phyloP scores from a whole-genome alignment of 1,284 basidiomycete genomes.

The Ganoderma multipileum region DNA sequence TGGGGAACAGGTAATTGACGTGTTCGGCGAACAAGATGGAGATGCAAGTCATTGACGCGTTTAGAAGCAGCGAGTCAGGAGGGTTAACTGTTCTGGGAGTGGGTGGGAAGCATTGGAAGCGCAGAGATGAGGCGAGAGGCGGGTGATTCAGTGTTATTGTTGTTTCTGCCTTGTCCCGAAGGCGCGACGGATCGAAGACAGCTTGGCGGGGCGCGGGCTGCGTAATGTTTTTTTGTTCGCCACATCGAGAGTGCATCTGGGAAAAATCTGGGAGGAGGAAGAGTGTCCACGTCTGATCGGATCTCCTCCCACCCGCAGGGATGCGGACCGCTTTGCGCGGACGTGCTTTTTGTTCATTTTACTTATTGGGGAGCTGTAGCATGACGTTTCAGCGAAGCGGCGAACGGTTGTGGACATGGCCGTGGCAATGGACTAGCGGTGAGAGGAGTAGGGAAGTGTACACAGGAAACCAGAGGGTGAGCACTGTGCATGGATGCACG shows the following conservation, averaged over 20 bases:
- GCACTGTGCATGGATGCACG: neutral
- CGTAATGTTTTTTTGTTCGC: slow-evolving; percentile 17
- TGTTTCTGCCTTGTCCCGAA: neutral
- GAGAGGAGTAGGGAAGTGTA: neutral
- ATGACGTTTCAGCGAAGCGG: neutral
- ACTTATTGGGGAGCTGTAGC: slow-evolving; percentile 1
- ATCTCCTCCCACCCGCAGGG: slow-evolving; percentile 26
- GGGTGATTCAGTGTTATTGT: slow-evolving; percentile 2
- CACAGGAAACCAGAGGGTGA: neutral
- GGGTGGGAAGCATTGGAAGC: neutral
- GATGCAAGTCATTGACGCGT: neutral
- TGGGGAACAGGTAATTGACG: slow-evolving; percentile 6
- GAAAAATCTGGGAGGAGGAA: neutral
- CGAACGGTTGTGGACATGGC: neutral
- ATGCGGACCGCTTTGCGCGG: slow-evolving; percentile 22
- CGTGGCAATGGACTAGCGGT: neutral
- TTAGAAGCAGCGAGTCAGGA: slow-evolving; percentile 3
- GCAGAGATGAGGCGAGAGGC: neutral
- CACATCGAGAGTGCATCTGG: slow-evolving; percentile 1
- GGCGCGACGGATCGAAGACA: slow-evolving; percentile 10
- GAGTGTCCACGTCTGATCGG: slow-evolving; percentile 22
- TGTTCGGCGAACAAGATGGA: slow-evolving; percentile 1
- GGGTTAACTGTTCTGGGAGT: slow-evolving; percentile 1
- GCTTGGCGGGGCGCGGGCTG: slow-evolving; percentile 6
- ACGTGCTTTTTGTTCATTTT: slow-evolving; percentile 25